Base-by-base conservation (phyloP, 805 yeast species). In the Starmerella vaccinii region DNA sequence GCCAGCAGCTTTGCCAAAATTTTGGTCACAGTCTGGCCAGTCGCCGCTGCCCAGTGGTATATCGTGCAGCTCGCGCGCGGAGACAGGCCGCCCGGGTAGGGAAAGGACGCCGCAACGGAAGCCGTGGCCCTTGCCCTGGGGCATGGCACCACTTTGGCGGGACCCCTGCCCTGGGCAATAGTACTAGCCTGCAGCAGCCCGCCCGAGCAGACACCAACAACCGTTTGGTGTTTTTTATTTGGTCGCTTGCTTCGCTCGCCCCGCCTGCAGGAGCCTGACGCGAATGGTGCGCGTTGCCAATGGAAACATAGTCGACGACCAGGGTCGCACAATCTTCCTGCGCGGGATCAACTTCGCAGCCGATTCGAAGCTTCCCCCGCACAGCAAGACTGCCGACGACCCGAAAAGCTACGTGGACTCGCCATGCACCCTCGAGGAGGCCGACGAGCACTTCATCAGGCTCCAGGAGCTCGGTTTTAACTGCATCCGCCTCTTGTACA, bases 301-400 rank as follows among this genome's bases (percentile, higher is more conserved):
- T 33, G 95, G 94, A 2, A 70, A 74, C 53, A 79, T 88, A 57
- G 66, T 76, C 2, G 78, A 80, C 53, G 58, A 57, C 0, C 54
- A 72, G 1, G 86, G 84, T 4, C 70, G 94, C 40, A 70, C 69
- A 21, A 69, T 86, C 13, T 71, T 73, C 6, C 65, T 88, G 40
- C 76, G 83, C 58, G 97, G 97, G 0, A 82, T 88, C 51, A 88
- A 89, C 63, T 64, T 88, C 24, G 95, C 87, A 55, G 80, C 84
- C 0, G 74, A 81, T 23, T 72, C 81, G 53, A 88, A 88, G 62
- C 67, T 78, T 50, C 97, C 97, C 0, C 58, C 68, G 21, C 30
- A 47, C 22, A 42, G 46, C 19, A 15, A 46, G 18, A 3, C 21
- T n/a, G 34, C 26, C 34, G 45, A 41, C 19, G 34, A 26, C 16